Evolutionary conservation across 2,329 filamentous ascomycete genomes (phyloP), one percentile per base, ranked within the genome.

Genomic region (Clarireedia hainanense): DNA sequence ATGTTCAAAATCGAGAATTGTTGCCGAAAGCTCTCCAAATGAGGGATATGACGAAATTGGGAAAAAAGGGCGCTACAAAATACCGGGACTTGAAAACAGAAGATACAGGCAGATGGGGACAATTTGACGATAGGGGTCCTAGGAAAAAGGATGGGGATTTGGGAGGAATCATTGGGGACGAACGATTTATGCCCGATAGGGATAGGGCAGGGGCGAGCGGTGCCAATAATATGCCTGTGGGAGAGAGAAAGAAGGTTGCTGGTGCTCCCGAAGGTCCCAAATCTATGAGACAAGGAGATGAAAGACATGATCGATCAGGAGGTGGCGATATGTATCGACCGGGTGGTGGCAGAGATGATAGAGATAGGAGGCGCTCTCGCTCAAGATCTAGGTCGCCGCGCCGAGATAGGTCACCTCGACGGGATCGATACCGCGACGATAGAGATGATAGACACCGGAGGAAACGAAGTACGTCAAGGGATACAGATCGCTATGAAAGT

Each of bases 1-100:
- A 96, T 59, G 83, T 92, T 58, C 79, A 80, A 48, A 89, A 95
- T 66, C 85, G 89, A 47, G 88, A 94, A 65, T 76, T 90, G 1
- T 73, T 99, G 64, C 94, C 94, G 3, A 86, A 95, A 74, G 95
- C 91, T 62, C 84, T 99, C 76, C 91, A 96, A 74, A 84, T 95
- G 65, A 79, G 94, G 56, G 94, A 97, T 72, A 90, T 94, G 86
- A 92, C 91, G 14, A 92, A 91, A 74, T 73, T 99, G 26, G 94
- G 94, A 23, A 89, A 88, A 74, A 96, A 96, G 75, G 92, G 94
- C 20, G 84, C 89, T 27, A 91, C 90, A 6, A 89, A 88, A 71
- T 97, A 97, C 73, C 88, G 81, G 65, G 94, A 99, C 71, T 79
- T 99, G 67, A 85, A 85, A 69, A 82, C 77, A 14, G 92, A 99